These are phyloP conservation scores for Pichia exigua DNA, from an alignment of 805 yeast genomes.

Conservation along the genomic window DNA sequence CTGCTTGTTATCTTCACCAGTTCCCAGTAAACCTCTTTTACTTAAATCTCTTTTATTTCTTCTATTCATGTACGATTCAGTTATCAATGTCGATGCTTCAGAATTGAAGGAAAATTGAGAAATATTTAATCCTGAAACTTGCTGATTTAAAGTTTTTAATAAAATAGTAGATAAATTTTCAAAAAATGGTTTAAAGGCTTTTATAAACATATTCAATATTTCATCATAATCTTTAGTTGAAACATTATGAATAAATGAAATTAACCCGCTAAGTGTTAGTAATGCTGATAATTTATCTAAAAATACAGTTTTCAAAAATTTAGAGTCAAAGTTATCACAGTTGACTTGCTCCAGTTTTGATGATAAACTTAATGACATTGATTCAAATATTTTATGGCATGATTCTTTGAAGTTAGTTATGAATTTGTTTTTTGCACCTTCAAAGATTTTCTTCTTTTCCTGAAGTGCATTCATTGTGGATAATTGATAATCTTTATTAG, in stretches of 20 bases:
- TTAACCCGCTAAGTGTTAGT: constrained; percentile 39
- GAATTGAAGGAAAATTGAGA: constrained; percentile 16
- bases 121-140: neutral
- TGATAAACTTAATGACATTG: constrained; percentile 24
- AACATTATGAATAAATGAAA: constrained; percentile 52
- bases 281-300: constrained; percentile 31
- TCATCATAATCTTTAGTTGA: constrained; percentile 39
- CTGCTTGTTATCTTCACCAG: neutral
- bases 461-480: constrained; percentile 65
- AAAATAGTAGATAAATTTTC: constrained; percentile 21
- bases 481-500: constrained; percentile 35
- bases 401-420: constrained; percentile 34
- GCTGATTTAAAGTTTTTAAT: constrained; percentile 12
- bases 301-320: constrained; percentile 11
- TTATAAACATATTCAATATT: constrained; percentile 34
- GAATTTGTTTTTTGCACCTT: constrained; percentile 45
- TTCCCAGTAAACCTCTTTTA: constrained; percentile 16
- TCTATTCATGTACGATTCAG: constrained; percentile 6
- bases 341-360: constrained; percentile 20
- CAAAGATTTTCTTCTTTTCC: constrained; percentile 57
- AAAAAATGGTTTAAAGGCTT: constrained; percentile 24
- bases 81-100: constrained; percentile 17
- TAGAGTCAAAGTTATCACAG: constrained; percentile 7
- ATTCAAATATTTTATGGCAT: constrained; percentile 18
- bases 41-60: constrained; percentile 8